Conservation (phyloP, 257 asterid genomes). For the Solanum medicagineum region DNA sequence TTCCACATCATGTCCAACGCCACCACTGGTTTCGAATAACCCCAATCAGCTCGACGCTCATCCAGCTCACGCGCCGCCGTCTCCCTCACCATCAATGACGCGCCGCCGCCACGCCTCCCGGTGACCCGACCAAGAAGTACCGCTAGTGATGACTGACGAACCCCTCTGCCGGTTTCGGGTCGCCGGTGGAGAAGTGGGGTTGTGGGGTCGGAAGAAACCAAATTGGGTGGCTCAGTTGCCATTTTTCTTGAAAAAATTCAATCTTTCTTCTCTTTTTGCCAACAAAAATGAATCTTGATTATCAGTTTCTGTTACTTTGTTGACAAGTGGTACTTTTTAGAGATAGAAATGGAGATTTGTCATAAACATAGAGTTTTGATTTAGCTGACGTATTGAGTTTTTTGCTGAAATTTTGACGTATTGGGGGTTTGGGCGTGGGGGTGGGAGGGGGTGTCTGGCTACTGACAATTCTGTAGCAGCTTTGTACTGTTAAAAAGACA, state of each 20-base stretch:
- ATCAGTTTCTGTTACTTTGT: background rate
- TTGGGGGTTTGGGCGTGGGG: background rate
- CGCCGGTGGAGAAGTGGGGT: conserved; percentile 59
- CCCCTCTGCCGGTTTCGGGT: conserved; percentile 21
- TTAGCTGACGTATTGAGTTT: background rate
- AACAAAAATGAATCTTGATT: background rate
- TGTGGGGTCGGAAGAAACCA: background rate
- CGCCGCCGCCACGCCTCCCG: conserved; percentile 57
- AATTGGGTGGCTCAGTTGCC: conserved; percentile 7
- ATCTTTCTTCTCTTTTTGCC: background rate
- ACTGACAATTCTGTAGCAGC: background rate
- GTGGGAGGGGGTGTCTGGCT: background rate
- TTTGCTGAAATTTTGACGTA: background rate
- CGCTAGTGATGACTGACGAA: conserved; percentile 35
- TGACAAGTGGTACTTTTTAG: background rate
- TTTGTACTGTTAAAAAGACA: background rate
- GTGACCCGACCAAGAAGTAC: conserved; percentile 60
- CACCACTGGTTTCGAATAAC: conserved; percentile 83
- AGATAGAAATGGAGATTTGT: background rate
- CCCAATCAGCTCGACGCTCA: conserved; percentile 96
- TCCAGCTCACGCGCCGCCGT: conserved; percentile 96
- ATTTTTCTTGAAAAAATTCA: background rate
- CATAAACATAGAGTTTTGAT: background rate
- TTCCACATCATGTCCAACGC: conserved; percentile 91
- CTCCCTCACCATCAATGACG: conserved; percentile 76